phyloP scores from a whole-genome alignment of 208 protist species.

The Strigomonas galati region DNA sequence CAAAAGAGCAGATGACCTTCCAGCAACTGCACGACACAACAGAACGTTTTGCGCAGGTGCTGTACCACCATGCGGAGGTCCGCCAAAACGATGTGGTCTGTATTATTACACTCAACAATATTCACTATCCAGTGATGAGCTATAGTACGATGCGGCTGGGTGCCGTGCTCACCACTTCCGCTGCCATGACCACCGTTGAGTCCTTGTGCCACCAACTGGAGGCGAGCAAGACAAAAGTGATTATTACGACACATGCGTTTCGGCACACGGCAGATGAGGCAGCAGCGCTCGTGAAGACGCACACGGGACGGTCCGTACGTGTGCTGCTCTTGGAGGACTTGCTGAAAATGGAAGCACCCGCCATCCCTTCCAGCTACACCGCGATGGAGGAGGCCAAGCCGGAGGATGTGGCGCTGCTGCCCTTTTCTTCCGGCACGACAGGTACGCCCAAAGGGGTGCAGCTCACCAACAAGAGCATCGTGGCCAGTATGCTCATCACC shows the following conservation, averaged over 20 bases:
- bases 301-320: neutral
- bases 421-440: slow-evolving; percentile 29
- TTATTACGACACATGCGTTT: slow-evolving; percentile 22
- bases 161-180: slow-evolving; percentile 26
- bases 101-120: slow-evolving; percentile 9
- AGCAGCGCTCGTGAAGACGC: neutral
- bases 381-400: slow-evolving; percentile 4
- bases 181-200: slow-evolving; percentile 16
- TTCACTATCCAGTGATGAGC: slow-evolving; percentile 18
- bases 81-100: neutral
- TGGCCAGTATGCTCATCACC: slow-evolving; percentile 27
- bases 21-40: slow-evolving; percentile 24
- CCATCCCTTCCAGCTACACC: slow-evolving; percentile 16
- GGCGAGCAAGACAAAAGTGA: slow-evolving; percentile 19
- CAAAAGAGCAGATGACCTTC: slow-evolving; percentile 22
- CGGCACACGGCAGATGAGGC: neutral
- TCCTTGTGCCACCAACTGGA: slow-evolving; percentile 22
- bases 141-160: slow-evolving; percentile 33
- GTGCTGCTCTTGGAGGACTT: neutral
- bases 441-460: slow-evolving; percentile 57
- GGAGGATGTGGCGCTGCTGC: slow-evolving; percentile 19
- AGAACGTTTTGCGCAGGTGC: slow-evolving; percentile 20
- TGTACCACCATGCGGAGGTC: slow-evolving; percentile 31
- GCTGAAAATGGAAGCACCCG: neutral
- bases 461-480: slow-evolving; percentile 28